phyloP scores from a whole-genome alignment of 768 basidiomycete genomes.

The Crucibulum laeve region DNA sequence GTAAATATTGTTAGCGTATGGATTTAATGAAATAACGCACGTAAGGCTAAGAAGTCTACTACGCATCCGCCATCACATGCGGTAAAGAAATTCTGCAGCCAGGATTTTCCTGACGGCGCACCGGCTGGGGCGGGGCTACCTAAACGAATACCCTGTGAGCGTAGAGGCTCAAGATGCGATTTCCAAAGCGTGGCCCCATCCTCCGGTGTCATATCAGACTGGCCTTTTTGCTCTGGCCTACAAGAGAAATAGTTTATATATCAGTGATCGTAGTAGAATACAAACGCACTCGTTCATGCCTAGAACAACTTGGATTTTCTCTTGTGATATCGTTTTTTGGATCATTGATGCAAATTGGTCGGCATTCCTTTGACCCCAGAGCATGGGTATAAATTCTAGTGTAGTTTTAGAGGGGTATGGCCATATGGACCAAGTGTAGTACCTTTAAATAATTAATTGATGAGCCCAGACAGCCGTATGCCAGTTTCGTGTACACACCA shows the following conservation, averaged over 20 bases:
- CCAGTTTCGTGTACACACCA: constrained; percentile 27
- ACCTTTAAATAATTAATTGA: constrained; percentile 18
- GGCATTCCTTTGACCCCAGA: constrained; percentile 35
- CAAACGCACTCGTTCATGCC: constrained; percentile 24
- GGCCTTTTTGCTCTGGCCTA: too few relatives aligned
- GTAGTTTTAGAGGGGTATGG: constrained; percentile 17
- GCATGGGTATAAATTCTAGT: constrained; percentile 46
- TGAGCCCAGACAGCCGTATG: background rate
- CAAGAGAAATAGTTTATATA: too few relatives aligned
- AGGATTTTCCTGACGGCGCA: background rate
- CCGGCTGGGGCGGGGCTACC: background rate
- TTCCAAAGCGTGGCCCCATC: background rate
- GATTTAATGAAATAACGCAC: constrained; percentile 22
- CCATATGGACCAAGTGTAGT: constrained; percentile 43
- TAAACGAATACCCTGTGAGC: background rate
- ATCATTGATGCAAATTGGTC: constrained; percentile 31
- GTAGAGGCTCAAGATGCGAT: background rate
- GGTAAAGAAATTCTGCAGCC: background rate
- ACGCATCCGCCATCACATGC: background rate
- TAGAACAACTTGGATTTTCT: constrained; percentile 28
- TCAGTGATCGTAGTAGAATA: too few relatives aligned
- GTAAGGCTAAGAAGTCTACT: constrained; percentile 41
- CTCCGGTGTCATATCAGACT: background rate
- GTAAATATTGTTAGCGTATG: background rate
- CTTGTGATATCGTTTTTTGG: constrained; percentile 26